A percentile compares a stretch with the other conserved stretches of the same genome.
Evolutionary conservation across 2,329 filamentous ascomycete species (phyloP).

Genomic region (Colletotrichum cereale): DNA sequence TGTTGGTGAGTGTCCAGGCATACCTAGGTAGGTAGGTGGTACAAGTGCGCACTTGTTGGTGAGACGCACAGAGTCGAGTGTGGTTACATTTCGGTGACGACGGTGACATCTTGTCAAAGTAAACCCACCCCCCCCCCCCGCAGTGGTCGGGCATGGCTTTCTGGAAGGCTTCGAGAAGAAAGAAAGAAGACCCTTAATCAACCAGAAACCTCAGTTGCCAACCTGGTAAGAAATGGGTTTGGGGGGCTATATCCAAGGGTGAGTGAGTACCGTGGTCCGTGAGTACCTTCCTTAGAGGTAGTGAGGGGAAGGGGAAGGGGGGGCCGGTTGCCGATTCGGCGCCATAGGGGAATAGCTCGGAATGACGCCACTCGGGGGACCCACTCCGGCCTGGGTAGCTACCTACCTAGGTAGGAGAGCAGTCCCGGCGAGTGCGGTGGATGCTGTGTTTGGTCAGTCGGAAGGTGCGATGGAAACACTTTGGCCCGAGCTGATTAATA

Average conservation of each 20-base stretch:
- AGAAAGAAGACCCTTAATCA: background rate
- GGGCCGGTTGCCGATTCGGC: conserved; percentile 16
- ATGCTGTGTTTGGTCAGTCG: background rate
- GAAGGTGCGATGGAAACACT: background rate
- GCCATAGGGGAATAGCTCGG: conserved; percentile 26
- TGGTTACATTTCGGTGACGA: background rate
- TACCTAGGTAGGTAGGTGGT: too few species aligned
- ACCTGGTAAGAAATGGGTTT: background rate
- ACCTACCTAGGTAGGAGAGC: background rate
- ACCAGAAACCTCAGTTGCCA: conserved; percentile 14
- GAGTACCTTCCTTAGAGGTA: too few species aligned
- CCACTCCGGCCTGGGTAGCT: background rate
- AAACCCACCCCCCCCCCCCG: background rate
- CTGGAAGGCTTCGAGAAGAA: background rate
- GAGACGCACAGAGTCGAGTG: background rate
- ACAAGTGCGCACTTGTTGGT: background rate
- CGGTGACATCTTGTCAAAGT: conserved; percentile 4
- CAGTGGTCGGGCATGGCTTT: background rate
- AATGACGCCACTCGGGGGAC: conserved; percentile 27
- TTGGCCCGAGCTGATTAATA: conserved; percentile 15
- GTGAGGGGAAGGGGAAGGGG: background rate
- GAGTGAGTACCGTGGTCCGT: too few species aligned
- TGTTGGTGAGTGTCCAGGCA: background rate
- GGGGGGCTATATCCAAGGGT: background rate
- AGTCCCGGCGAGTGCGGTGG: background rate